Conservation (phyloP, 768 basidiomycete species). For the Vishniacozyma victoriae region DNA sequence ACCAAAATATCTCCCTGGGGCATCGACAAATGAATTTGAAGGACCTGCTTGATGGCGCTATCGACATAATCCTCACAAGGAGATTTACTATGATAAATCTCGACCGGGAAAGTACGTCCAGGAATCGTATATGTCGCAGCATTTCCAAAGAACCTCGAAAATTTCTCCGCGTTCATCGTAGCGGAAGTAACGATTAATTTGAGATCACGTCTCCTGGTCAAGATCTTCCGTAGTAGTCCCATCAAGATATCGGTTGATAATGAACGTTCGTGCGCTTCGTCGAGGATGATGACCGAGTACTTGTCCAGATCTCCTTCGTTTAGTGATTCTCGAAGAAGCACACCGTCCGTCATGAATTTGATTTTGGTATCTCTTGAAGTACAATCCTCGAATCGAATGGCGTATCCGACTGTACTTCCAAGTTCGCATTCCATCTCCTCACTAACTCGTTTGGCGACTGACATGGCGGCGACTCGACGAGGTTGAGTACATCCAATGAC, state of each 20-base stretch:
- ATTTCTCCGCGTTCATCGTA: conserved; percentile 99
- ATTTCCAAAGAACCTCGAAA: conserved; percentile 89
- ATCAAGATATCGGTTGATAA: conserved; percentile 96
- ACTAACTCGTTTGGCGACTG: conserved; percentile 98
- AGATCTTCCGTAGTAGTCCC: conserved; percentile 86
- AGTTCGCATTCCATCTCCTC: conserved; percentile 99
- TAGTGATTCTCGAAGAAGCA: conserved; percentile 91
- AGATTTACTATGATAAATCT: conserved; percentile 90
- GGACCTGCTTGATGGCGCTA: conserved; percentile 92
- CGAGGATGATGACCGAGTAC: conserved; percentile 95
- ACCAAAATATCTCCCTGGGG: conserved; percentile 88
- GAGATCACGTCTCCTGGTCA: conserved; percentile 83
- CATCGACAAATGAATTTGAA: conserved; percentile 89
- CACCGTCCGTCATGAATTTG: conserved; percentile 99
- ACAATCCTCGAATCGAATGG: conserved; percentile 97
- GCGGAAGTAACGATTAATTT: conserved; percentile 98
- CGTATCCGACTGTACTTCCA: conserved; percentile 86
- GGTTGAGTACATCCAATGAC: conserved; percentile 97
- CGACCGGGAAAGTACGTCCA: conserved; percentile 93
- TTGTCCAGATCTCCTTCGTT: conserved; percentile 98
- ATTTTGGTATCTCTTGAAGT: conserved; percentile 90
- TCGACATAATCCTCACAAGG: conserved; percentile 99
- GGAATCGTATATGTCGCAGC: conserved; percentile 92
- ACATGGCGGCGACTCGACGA: conserved; percentile 98
- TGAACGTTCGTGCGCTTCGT: conserved; percentile 97